Base-by-base conservation (phyloP, 225 moss, liverwort and hornwort species). In the Ulota crispa region DNA sequence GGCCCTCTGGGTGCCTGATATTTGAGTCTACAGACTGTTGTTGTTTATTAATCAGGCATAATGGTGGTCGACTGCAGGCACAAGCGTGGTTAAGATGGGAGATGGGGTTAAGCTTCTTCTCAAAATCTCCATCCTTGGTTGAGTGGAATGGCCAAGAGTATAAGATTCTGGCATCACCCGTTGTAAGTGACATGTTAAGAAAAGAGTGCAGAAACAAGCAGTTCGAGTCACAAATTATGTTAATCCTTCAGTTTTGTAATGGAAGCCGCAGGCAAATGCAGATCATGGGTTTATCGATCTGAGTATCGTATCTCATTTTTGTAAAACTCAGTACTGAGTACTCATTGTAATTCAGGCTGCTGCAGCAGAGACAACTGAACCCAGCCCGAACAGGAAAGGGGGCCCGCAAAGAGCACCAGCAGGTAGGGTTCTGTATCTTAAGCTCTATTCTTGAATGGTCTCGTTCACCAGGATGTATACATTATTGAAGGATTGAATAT, bases 81-180 rank as follows among this genome's bases (percentile, higher is more conserved):
- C 88, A 94, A 77, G 91, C 89, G 19, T 94, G 94, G 94, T 82
- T 94, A 84, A 87, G 88, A 77, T 94, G 94, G 94, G 94, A 94
- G 84, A 89, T 92, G 89, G 92, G 91, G 3, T 73, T 94, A 21
- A 94, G 94, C 67, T 94, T 91, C 71, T 92, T 92, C 79, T 91
- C 89, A 43, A 89, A 87, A 47, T 88, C 88, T 50, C 86, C 87
- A 3, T 89, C 78, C 65, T 70, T 91, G 68, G 68, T 92, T 68
- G 91, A 85, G 50, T 94, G 94, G 94, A 88, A 92, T 87, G 94
- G 94, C 20, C 62, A 87, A 55, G 77, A 90, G 24, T 94, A 94
- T 65, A 82, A 81, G 64, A 85, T 78, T 45, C 24, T 84, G 56
- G 80, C 81, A 54, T 86, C 87, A 55, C 85, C 90, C 15, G 59